A percentile compares a stretch with the other conserved stretches of the same genome.
Evolutionary conservation across 2,329 filamentous ascomycete genomes (phyloP).

Genomic region (Gnomoniopsis smithogilvyi): DNA sequence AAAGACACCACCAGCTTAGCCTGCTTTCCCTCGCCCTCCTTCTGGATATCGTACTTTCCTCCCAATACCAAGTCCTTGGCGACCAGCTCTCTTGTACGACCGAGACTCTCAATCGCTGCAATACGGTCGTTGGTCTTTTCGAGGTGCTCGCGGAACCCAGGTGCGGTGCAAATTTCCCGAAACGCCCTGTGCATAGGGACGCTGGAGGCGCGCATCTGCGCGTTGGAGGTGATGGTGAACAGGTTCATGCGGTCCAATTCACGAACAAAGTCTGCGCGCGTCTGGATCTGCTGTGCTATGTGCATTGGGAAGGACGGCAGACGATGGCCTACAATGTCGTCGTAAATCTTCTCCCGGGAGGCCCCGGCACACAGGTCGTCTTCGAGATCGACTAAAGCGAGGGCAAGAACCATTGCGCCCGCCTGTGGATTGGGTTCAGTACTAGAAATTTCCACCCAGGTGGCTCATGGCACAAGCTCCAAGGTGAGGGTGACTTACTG

Average conservation of each 20-base stretch:
- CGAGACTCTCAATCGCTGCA: constrained; percentile 86
- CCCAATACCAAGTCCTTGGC: constrained; percentile 90
- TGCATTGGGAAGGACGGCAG: constrained; percentile 80
- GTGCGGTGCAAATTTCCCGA: constrained; percentile 71
- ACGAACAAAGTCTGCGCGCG: constrained; percentile 89
- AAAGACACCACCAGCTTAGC: constrained; percentile 35
- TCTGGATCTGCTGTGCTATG: constrained; percentile 88
- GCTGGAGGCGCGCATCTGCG: constrained; percentile 85
- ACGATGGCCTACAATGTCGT: constrained; percentile 65
- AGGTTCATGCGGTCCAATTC: constrained; percentile 91
- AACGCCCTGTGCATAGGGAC: constrained; percentile 97
- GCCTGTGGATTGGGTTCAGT: constrained; percentile 46
- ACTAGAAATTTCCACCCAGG: background rate
- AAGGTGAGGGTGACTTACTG: constrained; percentile 53
- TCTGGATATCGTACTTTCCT: constrained; percentile 69
- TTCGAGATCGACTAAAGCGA: constrained; percentile 81
- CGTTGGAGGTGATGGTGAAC: constrained; percentile 86
- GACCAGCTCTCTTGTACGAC: constrained; percentile 89
- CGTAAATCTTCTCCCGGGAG: constrained; percentile 49
- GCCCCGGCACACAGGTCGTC: constrained; percentile 56
- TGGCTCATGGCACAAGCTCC: background rate
- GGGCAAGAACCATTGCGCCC: constrained; percentile 89
- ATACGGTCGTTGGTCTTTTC: constrained; percentile 83
- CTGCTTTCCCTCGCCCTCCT: constrained; percentile 29
- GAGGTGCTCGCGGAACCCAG: constrained; percentile 78